Conservation (phyloP, 2,329 filamentous ascomycete species). For the Exophiala lecanii-corni region DNA sequence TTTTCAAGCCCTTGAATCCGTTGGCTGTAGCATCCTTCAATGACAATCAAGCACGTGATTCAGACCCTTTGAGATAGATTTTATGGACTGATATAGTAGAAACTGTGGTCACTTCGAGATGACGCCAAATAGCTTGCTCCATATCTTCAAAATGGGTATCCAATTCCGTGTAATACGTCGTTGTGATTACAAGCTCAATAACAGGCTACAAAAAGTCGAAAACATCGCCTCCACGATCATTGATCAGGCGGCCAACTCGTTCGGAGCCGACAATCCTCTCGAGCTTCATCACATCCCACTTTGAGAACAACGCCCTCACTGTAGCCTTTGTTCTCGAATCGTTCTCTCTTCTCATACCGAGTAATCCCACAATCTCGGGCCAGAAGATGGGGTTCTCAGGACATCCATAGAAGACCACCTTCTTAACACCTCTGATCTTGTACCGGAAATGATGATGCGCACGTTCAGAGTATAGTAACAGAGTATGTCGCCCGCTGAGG, state of each 20-base stretch:
- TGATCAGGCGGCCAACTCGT: slow-evolving; percentile 77
- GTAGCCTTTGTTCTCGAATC: slow-evolving; percentile 46
- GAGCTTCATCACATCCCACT: slow-evolving; percentile 82
- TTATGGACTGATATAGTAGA: too few relatives aligned
- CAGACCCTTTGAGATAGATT: too few relatives aligned
- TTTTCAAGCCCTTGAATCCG: too few relatives aligned
- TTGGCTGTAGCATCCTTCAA: too few relatives aligned
- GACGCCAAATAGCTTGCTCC: too few relatives aligned
- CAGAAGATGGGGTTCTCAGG: slow-evolving; percentile 72
- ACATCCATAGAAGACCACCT: slow-evolving; percentile 82
- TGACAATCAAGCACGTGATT: too few relatives aligned
- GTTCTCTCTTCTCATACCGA: slow-evolving; percentile 49
- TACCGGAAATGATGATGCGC: slow-evolving; percentile 97
- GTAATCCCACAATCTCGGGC: slow-evolving; percentile 39
- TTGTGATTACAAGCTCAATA: too few relatives aligned
- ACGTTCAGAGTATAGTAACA: slow-evolving; percentile 87
- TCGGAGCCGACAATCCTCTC: slow-evolving; percentile 82
- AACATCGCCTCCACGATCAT: slow-evolving; percentile 74
- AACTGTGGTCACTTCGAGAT: too few relatives aligned
- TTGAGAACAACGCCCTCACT: slow-evolving; percentile 67
- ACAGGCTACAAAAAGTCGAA: slow-evolving; percentile 92
- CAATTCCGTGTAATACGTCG: too few relatives aligned
- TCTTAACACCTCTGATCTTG: slow-evolving; percentile 71
- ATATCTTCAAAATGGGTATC: too few relatives aligned
- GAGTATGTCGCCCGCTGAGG: slow-evolving; percentile 70